Evolutionary conservation across 164 flowering plant genomes (phyloP).

Genomic region (Vitis amurensis): DNA sequence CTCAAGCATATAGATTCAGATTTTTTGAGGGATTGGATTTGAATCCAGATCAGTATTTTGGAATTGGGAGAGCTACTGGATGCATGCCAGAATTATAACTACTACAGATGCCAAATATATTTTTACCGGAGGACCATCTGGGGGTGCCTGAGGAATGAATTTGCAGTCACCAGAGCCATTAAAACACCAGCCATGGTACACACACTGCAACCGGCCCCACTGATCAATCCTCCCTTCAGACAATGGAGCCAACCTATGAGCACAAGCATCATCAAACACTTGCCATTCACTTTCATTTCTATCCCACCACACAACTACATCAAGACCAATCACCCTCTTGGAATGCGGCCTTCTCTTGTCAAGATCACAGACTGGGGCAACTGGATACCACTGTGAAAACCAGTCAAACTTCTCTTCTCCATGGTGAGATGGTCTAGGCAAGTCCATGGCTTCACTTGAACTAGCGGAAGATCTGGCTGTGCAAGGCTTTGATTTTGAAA

Average conservation of each 20-base stretch:
- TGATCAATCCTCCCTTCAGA: conserved; percentile 66
- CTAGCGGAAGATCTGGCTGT: conserved; percentile 30
- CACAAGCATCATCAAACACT: conserved; percentile 56
- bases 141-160: no score
- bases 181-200: conserved; percentile 74
- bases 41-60: background rate
- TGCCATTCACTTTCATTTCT: conserved; percentile 45
- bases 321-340: conserved; percentile 22
- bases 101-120: no score
- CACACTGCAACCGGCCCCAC: conserved; percentile 66
- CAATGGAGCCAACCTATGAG: conserved; percentile 62
- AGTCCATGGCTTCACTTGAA: conserved; percentile 28
- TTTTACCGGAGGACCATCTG: no score
- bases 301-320: conserved; percentile 71
- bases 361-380: no score
- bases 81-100: no score
- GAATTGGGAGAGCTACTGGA: no score
- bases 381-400: conserved; percentile 29
- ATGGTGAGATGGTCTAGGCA: conserved; percentile 18
- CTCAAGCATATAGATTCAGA: no score
- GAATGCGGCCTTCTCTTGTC: no score
- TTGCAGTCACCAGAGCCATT: conserved; percentile 28
- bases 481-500: conserved; percentile 31
- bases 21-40: no score
- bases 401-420: conserved; percentile 65